phyloP scores from a whole-genome alignment of 2,329 filamentous ascomycete species.

The Lachnellula hyalina region DNA sequence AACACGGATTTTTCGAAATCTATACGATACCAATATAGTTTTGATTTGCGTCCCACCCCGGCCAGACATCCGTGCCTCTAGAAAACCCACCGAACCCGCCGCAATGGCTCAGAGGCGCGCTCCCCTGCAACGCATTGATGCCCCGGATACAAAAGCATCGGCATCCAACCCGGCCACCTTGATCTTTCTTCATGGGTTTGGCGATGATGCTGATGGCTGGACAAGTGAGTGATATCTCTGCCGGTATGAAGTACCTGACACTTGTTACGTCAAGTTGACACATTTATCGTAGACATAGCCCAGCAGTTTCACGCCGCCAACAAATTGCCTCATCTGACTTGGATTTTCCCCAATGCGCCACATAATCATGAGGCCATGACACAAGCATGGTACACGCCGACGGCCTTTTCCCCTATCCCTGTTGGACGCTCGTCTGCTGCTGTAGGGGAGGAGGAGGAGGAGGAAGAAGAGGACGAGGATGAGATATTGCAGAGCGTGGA shows the following conservation, averaged over 20 bases:
- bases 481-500: constrained; percentile 66
- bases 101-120: constrained; percentile 5
- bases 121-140: constrained; percentile 9
- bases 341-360: constrained; percentile 45
- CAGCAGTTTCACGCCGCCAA: constrained; percentile 42
- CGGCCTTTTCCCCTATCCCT: constrained; percentile 35
- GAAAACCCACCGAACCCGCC: too few relatives aligned
- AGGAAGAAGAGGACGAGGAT: constrained; percentile 46
- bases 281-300: constrained; percentile 33
- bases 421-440: constrained; percentile 15
- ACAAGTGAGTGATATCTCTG: constrained; percentile 35
- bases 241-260: too few relatives aligned
- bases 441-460: constrained; percentile 36
- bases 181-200: constrained; percentile 86
- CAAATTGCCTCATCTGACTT: constrained; percentile 44
- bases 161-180: constrained; percentile 86
- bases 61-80: neutral
- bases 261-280: neutral
- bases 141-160: constrained; percentile 51
- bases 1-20: neutral
- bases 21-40: neutral
- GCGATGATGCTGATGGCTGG: constrained; percentile 75
- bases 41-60: neutral
- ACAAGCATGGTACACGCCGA: constrained; percentile 43
- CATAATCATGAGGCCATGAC: constrained; percentile 40